A percentile compares a stretch with the other conserved stretches of the same genome.
These are phyloP conservation scores for Thraustochytrium sp. DNA, from an alignment of 352 stramenopile genomes.

Conservation along the genomic window DNA sequence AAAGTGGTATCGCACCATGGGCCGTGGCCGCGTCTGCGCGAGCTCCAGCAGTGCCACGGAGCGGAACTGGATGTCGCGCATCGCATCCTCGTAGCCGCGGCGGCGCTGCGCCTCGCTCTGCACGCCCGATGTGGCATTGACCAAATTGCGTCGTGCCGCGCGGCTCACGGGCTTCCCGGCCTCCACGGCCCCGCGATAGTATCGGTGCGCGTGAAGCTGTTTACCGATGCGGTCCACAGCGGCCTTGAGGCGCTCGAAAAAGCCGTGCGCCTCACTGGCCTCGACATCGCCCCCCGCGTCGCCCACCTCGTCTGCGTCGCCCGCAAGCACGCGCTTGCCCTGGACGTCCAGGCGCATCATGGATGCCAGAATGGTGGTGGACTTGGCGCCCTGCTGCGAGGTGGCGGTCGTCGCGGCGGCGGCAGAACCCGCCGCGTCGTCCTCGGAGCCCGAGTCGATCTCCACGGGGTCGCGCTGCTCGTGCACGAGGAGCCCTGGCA, in stretches of 20 bases:
- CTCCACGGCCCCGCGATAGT: not conserved
- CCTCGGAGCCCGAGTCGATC: not conserved
- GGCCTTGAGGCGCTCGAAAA: not conserved
- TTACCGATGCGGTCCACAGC: not conserved
- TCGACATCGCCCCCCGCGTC: not conserved
- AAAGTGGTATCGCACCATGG: not conserved
- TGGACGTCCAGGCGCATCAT: not conserved
- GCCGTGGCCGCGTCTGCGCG: not conserved
- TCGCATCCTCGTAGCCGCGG: not conserved
- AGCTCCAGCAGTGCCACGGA: not conserved
- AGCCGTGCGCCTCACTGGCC: not conserved
- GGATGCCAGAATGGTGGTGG: not conserved
- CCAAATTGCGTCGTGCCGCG: not conserved
- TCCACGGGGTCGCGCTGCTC: not conserved
- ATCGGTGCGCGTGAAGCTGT: not conserved
- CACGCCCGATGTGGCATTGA: not conserved
- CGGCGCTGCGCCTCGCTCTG: not conserved
- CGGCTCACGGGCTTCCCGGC: not conserved
- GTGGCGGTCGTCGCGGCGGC: too few species aligned
- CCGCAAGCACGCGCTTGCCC: not conserved
- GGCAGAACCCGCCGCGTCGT: too few species aligned
- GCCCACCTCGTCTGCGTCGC: not conserved
- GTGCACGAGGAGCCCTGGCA: not conserved
- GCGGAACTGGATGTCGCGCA: conserved; percentile 22
- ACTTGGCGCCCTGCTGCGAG: not conserved